Base-by-base conservation (phyloP, 192 early-diverging fungal species). In the Chytriomyces sp. region DNA sequence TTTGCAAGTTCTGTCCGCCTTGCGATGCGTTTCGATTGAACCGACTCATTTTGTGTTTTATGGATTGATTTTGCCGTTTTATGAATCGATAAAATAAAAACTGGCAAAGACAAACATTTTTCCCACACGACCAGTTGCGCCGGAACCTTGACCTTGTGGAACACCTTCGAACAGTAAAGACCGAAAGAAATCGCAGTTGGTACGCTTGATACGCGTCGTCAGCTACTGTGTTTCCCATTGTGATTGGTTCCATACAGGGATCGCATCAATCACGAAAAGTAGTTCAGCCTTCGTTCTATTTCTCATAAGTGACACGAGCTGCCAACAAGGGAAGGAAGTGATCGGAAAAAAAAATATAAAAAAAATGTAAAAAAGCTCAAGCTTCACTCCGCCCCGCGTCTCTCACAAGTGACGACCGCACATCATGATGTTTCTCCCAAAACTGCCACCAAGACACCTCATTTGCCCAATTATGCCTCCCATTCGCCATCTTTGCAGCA, bases 371-470 rank as follows among this genome's bases (percentile, higher is more conserved):
- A 35, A 35, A 35, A 35, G 35, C 35, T 35, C 35, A 35, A 35
- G 35, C 35, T 35, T 35, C 35, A 2, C 35, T 35, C 35, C 1
- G 35, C 53, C 16, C 5, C 5, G 53, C 1, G 53, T 57, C 53
- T 13, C 53, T 57, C 13, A 57, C 13, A n/a, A 78, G 50, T 3
- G 24, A 26, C 45, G 68, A 61, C 23, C 45, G 45, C 9, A 78
- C 46, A 11, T 45, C 53, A 64, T 78, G 78, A 0, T 28, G 11
- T 65, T 72, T 72, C 46, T 79, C 78, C 78, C 78, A 79, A 44
- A 64, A 63, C 53, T 79, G 78, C 78, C 78, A 79, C 78, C 78
- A 79, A 16, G 23, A 44, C 7, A 79, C 78, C 48, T 79, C 78
- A 47, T 79, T 64, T n/a, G 69, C 78, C 78, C 78, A 79, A 59